Evolutionary conservation across 352 stramenopile species (phyloP), one percentile per base, ranked within the genome.

Genomic region (Pelagophyceae sp.): DNA sequence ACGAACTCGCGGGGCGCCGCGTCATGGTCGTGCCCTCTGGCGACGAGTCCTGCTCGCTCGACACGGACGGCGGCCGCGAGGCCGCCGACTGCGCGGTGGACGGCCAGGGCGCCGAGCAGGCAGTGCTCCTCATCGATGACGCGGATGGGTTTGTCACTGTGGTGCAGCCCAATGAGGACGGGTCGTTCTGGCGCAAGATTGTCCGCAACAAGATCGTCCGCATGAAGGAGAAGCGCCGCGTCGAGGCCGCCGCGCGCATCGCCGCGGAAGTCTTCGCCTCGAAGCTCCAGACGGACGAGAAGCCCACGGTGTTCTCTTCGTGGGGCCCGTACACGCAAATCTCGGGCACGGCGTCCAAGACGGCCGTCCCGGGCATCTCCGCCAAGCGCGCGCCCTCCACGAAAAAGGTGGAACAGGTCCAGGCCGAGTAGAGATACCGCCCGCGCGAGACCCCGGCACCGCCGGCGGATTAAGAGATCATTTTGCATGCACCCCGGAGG

Each of bases 101-200:
- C 0, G 82, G 79, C 27, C 72, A 85, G 60, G 83, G 84, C 0
- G 79, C 82, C 37, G 84, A 86, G 64, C 80, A 89, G 69, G 87
- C 85, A 23, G 77, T 92, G 35, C 78, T 92, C 64, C 77, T 91
- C 19, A 74, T 90, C 35, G 85, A 90, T 63, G 76, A 87, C 60
- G 78, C 75, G 27, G 40, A 77, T 11, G 67, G 74, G 61, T 54
- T 67, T 0, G 77, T 85, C 70, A 84, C 78, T 31, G 85, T 89
- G 17, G 72, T 91, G 19, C 88, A 93, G 77, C 88, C 88, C 27
- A 93, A 94, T 78, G 85, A 92, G 64, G 87, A 94, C 82, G 89
- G 89, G n/a, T 89, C 82, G 0, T 94, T 92, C 80, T 93, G 88
- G 85, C 84, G 87, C 33, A 89, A 91, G 75, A 87, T 90, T 77